Base-by-base conservation (phyloP, 352 stramenopile species). In the Pythium apleroticum region DNA sequence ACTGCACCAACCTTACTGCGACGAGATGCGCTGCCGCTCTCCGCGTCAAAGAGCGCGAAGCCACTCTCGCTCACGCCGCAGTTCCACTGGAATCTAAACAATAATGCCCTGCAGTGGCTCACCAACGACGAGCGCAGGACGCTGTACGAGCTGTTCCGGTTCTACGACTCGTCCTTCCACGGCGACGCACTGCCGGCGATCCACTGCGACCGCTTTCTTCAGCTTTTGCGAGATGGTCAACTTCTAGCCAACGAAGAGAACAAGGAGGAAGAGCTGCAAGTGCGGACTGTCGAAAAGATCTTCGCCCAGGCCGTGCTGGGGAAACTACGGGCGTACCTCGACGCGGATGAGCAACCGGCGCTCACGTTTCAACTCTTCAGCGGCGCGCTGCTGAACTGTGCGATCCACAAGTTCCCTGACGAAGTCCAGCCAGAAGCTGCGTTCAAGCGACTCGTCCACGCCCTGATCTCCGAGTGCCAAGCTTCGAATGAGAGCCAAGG, bases 51-150 rank as follows among this genome's bases (percentile, higher is more conserved):
- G 25, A 60, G 33, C n/a, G 27, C 53, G 27, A 52, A 52, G 6
- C 25, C 45, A n/a, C 61, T 12, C 20, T 43, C 35, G 4, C 55
- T 76, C 22, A 76, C 74, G 6, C 74, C 76, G 8, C 74, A 78
- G 15, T 79, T 82, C 54, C 78, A 88, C 53, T 88, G 78, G 78
- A 85, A 83, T 52, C 60, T 88, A 5, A 88, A 88, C 57, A 62
- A 69, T 8, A 70, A 30, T 4, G 76, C 74, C 11, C 39, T 80
- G 3, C 52, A 74, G 35, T 62, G 54, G 17, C 59, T 88, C 25
- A 63, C 60, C 3, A 20, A 59, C 10, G 20, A 49, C 4, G 75
- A 88, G 20, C 48, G 80, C 6, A 52, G 66, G 22, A 58, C 78
- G 39, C 69, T 86, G n/a, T 84, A 90, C 41, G 57, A 69, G 12